Evolutionary conservation across 441 rosid species (phyloP), one percentile per base, ranked within the genome.

Genomic region (Corymbia calophylla): DNA sequence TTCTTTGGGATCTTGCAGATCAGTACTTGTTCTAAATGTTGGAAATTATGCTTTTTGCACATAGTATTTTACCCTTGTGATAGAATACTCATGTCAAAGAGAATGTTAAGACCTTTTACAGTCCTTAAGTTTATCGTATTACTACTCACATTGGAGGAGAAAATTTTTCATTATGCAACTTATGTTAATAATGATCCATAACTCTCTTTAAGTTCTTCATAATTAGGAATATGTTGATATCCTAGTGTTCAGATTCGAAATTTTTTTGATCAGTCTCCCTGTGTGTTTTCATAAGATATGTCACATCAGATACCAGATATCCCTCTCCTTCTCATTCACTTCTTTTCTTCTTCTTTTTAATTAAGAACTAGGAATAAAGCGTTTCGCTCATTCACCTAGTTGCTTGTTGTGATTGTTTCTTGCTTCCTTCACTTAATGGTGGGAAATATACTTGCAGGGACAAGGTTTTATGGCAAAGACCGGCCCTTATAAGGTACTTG

Each of bases 401-500:
- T 77, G 53, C 84, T 44, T 39, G 6, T 44, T 77, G 9, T 12
- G n/a, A 77, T 77, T 77, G n/a, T 44, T 77, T 77, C 84, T 44
- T 77, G 84, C 84, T 44, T 77, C n/a, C 51, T 77, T 77, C 48
- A 21, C 53, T 77, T 77, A 77, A 44, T 77, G 84, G 18, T 13
- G 84, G 81, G 89, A 77, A 87, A 90, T 88, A 17, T 90, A 27
- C 88, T 90, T 91, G 85, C 95, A 96, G 98, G 97, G 89, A 87
- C 92, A 91, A 87, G 89, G 89, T 80, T 95, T 95, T 92, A 85
- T 95, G 87, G 96, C 94, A 88, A 95, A 93, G 92, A 93, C 92
- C 89, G 92, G 96, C 87, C 92, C 94, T 55, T 96, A 96, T 90
- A 96, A 96, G 97, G 98, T 96, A 89, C 17, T 35, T 25, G 84